Conservation (phyloP, 2,329 filamentous ascomycete species). For the Exophiala alcalophila region DNA sequence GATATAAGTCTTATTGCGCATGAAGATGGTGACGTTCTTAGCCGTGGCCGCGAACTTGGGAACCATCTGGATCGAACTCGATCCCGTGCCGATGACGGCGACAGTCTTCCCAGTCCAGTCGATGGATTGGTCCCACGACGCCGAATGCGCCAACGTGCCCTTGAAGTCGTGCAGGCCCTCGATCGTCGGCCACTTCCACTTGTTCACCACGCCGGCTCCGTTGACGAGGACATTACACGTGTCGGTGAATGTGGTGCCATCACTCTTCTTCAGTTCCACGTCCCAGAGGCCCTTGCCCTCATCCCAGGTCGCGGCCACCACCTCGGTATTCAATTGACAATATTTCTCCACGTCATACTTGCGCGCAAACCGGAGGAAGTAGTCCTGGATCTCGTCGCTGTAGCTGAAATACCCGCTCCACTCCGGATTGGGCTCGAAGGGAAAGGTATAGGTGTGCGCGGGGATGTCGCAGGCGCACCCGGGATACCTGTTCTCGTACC, state of each 20-base stretch:
- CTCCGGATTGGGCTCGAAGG: slow-evolving; percentile 28
- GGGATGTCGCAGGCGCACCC: slow-evolving; percentile 38
- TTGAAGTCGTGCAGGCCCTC: slow-evolving; percentile 37
- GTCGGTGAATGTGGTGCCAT: slow-evolving; percentile 23
- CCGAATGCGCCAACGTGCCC: slow-evolving; percentile 37
- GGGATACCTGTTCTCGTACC: slow-evolving; percentile 22
- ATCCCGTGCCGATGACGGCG: slow-evolving; percentile 19
- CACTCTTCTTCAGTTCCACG: slow-evolving; percentile 19
- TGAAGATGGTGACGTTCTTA: slow-evolving; percentile 34
- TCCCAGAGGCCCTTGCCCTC: slow-evolving; percentile 13
- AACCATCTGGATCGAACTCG: slow-evolving; percentile 29
- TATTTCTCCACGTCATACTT: slow-evolving; percentile 27
- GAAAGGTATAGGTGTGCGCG: slow-evolving; percentile 24
- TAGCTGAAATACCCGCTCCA: slow-evolving; percentile 30
- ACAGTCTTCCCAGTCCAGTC: slow-evolving; percentile 30
- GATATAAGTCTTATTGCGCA: slow-evolving; percentile 35
- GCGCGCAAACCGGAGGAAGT: slow-evolving; percentile 30
- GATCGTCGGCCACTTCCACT: slow-evolving; percentile 42
- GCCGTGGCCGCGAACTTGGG: slow-evolving; percentile 36
- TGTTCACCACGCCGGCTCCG: slow-evolving; percentile 22
- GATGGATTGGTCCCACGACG: slow-evolving; percentile 34
- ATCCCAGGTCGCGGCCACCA: slow-evolving; percentile 15
- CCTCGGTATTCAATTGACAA: slow-evolving; percentile 15
- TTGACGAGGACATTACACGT: slow-evolving; percentile 24
- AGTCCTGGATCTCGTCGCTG: slow-evolving; percentile 32